Evolutionary conservation across 2,329 filamentous ascomycete genomes (phyloP).

Genomic region (Seiridium unicorne): DNA sequence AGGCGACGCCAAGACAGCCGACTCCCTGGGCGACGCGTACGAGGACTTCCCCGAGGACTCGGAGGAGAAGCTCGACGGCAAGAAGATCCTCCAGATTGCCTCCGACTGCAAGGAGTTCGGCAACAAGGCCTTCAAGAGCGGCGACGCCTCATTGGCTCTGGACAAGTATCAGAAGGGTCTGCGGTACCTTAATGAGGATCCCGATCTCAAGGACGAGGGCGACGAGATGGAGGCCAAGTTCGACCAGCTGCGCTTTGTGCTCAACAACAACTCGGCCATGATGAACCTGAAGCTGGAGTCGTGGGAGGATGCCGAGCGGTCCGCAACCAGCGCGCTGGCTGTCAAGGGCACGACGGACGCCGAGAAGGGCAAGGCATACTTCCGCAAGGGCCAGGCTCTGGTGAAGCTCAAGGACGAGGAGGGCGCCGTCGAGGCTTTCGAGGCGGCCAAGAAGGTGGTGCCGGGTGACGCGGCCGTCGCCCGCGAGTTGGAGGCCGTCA

Average conservation of each 20-base stretch:
- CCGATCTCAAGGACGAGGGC: constrained; percentile 63
- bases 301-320: constrained; percentile 68
- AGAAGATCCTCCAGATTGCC: constrained; percentile 74
- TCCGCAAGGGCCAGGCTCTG: constrained; percentile 75
- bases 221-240: constrained; percentile 66
- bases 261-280: constrained; percentile 87
- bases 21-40: constrained; percentile 84
- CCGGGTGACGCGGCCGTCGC: constrained; percentile 74
- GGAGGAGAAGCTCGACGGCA: constrained; percentile 59
- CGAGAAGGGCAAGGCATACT: constrained; percentile 87
- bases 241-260: constrained; percentile 72
- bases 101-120: constrained; percentile 86
- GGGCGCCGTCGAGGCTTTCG: constrained; percentile 70
- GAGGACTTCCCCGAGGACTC: constrained; percentile 93
- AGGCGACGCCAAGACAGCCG: constrained; percentile 63
- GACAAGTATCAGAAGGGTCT: constrained; percentile 90
- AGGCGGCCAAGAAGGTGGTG: constrained; percentile 71
- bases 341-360: constrained; percentile 64
- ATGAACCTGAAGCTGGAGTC: constrained; percentile 77
- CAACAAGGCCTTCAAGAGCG: constrained; percentile 86
- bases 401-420: constrained; percentile 83
- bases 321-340: constrained; percentile 71
- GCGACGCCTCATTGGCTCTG: constrained; percentile 68
- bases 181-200: constrained; percentile 64
- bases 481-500: constrained; percentile 75